These are phyloP conservation scores for Nannizziopsis barbatae DNA, from an alignment of 2,329 filamentous ascomycete species.

Conservation along the genomic window DNA sequence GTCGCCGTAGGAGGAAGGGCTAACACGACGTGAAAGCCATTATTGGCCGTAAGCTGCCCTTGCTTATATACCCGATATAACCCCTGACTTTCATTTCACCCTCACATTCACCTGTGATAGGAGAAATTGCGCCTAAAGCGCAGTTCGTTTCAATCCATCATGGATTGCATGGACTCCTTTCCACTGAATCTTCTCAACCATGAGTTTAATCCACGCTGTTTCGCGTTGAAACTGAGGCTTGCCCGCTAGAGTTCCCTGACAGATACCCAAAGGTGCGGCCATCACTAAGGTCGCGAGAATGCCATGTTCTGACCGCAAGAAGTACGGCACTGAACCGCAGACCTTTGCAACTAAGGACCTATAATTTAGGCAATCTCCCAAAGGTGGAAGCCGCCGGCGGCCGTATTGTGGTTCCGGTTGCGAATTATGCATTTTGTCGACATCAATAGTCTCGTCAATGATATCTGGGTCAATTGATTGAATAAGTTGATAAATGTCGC, in stretches of 20 bases:
- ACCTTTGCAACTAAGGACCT: conserved; percentile 23
- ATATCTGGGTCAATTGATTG: conserved; percentile 12
- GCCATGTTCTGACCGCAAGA: conserved; percentile 19
- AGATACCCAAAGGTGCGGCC: background rate
- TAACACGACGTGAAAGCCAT: no score
- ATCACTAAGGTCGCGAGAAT: conserved; percentile 11
- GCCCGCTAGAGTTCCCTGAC: background rate
- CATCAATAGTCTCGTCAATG: background rate
- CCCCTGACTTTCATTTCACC: no score
- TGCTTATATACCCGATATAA: no score
- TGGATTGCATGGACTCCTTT: background rate
- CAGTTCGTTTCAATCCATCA: background rate
- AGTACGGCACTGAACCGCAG: conserved; percentile 29
- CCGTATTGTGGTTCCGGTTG: background rate
- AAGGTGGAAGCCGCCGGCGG: conserved; percentile 16
- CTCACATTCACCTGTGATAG: no score
- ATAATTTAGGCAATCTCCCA: conserved; percentile 21
- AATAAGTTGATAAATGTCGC: conserved; percentile 23
- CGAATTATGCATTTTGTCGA: no score
- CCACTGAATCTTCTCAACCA: background rate
- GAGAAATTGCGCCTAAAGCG: background rate
- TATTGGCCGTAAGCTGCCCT: no score
- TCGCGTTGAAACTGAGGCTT: conserved; percentile 1
- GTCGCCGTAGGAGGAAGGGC: no score
- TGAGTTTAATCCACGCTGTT: background rate